Base-by-base conservation (phyloP, 1,284 basidiomycete genomes). In the Cryptococcus depauperatus region DNA sequence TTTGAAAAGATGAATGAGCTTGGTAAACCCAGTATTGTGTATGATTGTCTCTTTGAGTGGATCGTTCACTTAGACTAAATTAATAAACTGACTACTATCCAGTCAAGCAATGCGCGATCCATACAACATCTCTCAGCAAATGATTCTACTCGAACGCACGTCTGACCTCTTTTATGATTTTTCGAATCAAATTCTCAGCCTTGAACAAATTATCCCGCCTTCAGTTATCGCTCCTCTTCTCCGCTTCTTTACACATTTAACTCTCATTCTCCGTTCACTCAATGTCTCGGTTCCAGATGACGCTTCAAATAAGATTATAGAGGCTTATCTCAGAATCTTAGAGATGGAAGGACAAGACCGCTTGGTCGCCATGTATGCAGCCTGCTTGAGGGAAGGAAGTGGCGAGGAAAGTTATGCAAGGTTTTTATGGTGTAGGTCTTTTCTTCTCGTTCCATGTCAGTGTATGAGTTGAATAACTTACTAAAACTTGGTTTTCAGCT, bases 201-300 rank as follows among this genome's bases (percentile, higher is more conserved):
- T 70, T 5, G 65, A 66, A 22, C 19, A 11, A 16, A 4, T 18
- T 37, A 18, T 37, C 21, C 5, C n/a, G 19, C 16, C 35, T 11
- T 16, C 3, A 37, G 13, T 64, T 14, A 51, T 70, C 19, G 57
- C 64, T 3, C 73, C 75, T 10, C 61, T 78, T 16, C 56, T 78
- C 22, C 85, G 92, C 21, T 98, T 99, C 75, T 96, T 95, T 62
- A 83, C 91, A 0, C 93, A 98, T 61, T 74, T 97, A n/a, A 88
- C 89, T 52, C 80, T 98, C 16, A 91, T 85, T 68, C 76, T 96
- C 2, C 82, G 85, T 45, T 78, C 90, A 67, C 83, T 96, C 35
- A 81, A 85, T 47, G 74, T 84, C 38, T 68, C 79, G 0, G 78
- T 85, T 0, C 82, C 87, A 1, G 81, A 84, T 2, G 66, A 81